Percentiles rank a stretch among this genome's conserved stretches.
Conservation (phyloP, 75 land plant genomes). For the Gnetum montanum region DNA sequence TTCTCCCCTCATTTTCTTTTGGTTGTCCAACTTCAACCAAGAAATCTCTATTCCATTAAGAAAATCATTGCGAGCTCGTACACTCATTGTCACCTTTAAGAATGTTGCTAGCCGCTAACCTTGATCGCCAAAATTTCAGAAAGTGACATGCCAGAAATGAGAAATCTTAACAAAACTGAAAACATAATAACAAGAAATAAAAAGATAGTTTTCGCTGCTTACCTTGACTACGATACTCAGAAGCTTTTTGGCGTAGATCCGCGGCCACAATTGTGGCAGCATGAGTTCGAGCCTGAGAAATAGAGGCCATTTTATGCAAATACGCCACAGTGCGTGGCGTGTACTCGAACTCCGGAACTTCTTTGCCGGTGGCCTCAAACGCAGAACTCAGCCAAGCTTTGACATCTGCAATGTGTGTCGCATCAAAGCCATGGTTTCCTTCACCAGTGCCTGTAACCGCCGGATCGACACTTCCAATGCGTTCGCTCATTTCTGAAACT, state of each 20-base stretch:
- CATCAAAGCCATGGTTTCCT: constrained; percentile 25
- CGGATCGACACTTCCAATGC: no score
- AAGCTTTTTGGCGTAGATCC: constrained; percentile 79
- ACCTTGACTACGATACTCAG: constrained; percentile 83
- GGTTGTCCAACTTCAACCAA: no score
- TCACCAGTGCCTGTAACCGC: no score
- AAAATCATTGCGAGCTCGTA: no score
- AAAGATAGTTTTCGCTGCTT: no score
- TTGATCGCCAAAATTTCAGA: no score
- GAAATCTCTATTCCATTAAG: no score
- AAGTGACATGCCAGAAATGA: no score
- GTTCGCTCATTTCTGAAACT: no score
- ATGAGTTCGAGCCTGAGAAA: constrained; percentile 75
- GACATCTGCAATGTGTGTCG: constrained; percentile 62
- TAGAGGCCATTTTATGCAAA: constrained; percentile 56
- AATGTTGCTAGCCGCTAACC: no score
- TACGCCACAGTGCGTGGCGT: constrained; percentile 70
- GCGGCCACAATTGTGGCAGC: constrained; percentile 67
- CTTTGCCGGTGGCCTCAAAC: constrained; percentile 64
- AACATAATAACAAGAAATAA: neutral
- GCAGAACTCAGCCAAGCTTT: constrained; percentile 71
- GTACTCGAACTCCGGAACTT: constrained; percentile 84
- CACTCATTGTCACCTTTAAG: no score
- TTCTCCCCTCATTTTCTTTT: no score
- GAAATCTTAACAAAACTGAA: neutral